A percentile compares a stretch with the other conserved stretches of the same genome.
These are phyloP conservation scores for Trichoderma sp. DNA, from an alignment of 2,329 filamentous ascomycete genomes.

Conservation along the genomic window DNA sequence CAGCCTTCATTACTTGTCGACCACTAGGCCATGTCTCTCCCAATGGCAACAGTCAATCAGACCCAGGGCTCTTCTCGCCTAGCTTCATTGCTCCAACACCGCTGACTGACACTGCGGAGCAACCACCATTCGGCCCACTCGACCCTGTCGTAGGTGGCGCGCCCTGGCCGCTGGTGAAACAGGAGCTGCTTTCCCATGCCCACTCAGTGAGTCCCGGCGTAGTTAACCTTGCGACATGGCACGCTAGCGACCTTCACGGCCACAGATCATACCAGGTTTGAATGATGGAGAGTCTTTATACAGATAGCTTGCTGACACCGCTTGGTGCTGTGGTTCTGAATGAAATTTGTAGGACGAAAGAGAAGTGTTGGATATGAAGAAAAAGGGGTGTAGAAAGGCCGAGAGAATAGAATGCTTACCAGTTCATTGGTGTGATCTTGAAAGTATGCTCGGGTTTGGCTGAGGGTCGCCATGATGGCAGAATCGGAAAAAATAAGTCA, in stretches of 20 bases:
- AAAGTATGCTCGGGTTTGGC: constrained; percentile 30
- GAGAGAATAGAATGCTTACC: constrained; percentile 27
- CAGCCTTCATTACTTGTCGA: neutral
- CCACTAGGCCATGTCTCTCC: neutral
- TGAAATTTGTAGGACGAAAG: neutral
- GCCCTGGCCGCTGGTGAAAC: constrained; percentile 52
- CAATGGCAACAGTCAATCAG: neutral
- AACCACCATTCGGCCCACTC: constrained; percentile 24
- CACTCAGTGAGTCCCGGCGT: constrained; percentile 40
- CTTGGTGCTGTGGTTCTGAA: neutral
- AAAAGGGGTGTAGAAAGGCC: neutral
- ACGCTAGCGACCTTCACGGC: constrained; percentile 7
- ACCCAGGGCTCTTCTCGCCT: neutral
- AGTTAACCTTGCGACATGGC: constrained; percentile 45
- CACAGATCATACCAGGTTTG: constrained; percentile 6
- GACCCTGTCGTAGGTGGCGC: constrained; percentile 30
- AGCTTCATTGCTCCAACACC: constrained; percentile 7
- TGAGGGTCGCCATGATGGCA: constrained; percentile 31
- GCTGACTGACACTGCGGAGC: constrained; percentile 6
- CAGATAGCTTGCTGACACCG: constrained; percentile 13
- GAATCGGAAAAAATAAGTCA: constrained; percentile 24
- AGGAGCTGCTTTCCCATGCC: constrained; percentile 49
- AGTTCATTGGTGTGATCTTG: constrained; percentile 30
- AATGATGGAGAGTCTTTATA: neutral
- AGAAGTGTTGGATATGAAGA: neutral